Evolutionary conservation across 352 stramenopile genomes (phyloP).

Genomic region (Thraustochytrium striatum): DNA sequence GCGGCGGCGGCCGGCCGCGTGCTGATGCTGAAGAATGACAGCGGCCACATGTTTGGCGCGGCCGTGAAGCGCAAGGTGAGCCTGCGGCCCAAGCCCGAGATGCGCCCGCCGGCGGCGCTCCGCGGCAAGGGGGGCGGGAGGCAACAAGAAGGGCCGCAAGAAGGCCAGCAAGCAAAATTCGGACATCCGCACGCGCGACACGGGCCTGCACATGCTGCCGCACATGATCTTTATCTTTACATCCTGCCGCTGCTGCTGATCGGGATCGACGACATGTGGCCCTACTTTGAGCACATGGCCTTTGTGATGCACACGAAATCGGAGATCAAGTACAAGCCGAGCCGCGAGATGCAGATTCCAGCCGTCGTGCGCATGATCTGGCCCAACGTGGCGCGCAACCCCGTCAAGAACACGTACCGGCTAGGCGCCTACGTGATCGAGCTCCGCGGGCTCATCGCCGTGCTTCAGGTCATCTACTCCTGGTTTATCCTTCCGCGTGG

Average conservation of each 20-base stretch:
- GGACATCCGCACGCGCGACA: not conserved
- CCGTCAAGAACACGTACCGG: constrained; percentile 12
- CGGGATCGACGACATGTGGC: constrained; percentile 3
- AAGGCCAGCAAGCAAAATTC: not conserved
- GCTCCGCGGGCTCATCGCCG: constrained; percentile 14
- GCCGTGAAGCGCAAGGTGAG: constrained; percentile 38
- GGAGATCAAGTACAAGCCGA: not conserved
- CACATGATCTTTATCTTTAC: constrained; percentile 35
- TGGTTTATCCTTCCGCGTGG: constrained; percentile 5
- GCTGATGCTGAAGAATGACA: not conserved
- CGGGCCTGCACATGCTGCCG: constrained; percentile 6
- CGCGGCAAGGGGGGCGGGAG: not conserved
- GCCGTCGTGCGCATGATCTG: constrained; percentile 3
- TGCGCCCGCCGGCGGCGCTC: not conserved
- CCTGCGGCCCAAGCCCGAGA: not conserved
- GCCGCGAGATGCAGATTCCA: not conserved
- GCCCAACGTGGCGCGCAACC: not conserved
- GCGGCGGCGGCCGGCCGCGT: constrained; percentile 20
- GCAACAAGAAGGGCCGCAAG: not conserved
- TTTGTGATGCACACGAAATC: constrained; percentile 5
- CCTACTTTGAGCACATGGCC: constrained; percentile 17
- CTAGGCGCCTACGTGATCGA: constrained; percentile 25
- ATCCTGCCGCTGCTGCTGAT: constrained; percentile 12
- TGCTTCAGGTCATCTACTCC: constrained; percentile 20
- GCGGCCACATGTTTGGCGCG: constrained; percentile 19